A percentile compares a stretch with the other conserved stretches of the same genome.
Evolutionary conservation across 176 grass and related monocot genomes (phyloP).

Genomic region (Hyparrhenia diplandra): DNA sequence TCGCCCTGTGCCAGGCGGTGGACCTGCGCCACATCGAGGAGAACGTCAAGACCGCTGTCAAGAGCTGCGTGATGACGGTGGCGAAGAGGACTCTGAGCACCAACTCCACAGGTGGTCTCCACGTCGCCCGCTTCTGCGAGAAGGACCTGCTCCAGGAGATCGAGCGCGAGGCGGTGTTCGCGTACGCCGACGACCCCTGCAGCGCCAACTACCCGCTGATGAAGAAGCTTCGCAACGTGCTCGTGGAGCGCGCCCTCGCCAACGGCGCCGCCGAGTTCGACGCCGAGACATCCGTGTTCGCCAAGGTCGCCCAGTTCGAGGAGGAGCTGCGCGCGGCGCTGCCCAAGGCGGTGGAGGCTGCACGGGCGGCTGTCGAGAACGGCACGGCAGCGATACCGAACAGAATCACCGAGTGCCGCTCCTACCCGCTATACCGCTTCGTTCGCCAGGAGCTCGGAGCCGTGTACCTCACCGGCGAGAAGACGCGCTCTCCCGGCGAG

Average conservation of each 20-base stretch:
- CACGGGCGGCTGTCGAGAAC: conserved; percentile 35
- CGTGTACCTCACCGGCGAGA: conserved; percentile 39
- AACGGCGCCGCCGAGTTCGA: conserved; percentile 50
- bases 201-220: conserved; percentile 63
- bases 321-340: conserved; percentile 37
- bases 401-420: conserved; percentile 52
- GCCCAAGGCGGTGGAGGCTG: conserved; percentile 43
- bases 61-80: conserved; percentile 44
- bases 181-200: conserved; percentile 71
- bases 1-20: conserved; percentile 69
- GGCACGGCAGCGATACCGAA: conserved; percentile 33
- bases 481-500: conserved; percentile 32
- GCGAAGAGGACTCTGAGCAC: conserved; percentile 57
- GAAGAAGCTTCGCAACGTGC: conserved; percentile 62
- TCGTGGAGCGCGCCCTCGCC: conserved; percentile 54
- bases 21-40: conserved; percentile 80
- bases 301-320: conserved; percentile 56
- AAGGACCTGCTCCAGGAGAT: conserved; percentile 61
- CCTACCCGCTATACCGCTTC: conserved; percentile 55
- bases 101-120: conserved; percentile 38
- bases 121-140: conserved; percentile 47
- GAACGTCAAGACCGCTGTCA: conserved; percentile 63
- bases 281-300: conserved; percentile 43
- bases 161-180: conserved; percentile 56
- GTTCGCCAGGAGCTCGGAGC: conserved; percentile 44